Base-by-base conservation (phyloP, 345 rosid species). In the Citrus sp. region DNA sequence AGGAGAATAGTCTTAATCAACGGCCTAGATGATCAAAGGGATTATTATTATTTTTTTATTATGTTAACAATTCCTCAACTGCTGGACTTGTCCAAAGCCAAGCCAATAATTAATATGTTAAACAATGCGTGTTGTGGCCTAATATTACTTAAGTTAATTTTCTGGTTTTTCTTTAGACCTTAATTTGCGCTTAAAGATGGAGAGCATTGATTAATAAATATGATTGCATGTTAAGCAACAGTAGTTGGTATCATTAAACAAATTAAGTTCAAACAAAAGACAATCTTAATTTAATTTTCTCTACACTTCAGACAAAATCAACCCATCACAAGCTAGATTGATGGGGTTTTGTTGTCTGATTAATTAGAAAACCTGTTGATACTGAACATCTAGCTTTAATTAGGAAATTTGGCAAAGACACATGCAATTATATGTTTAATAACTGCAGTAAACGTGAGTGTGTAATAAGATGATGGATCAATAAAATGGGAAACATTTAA, bases 11-110 rank as follows among this genome's bases (percentile, higher is more conserved):
- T 13, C 46, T 21, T n/a, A 27, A 60, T 25, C 70, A 74, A 74
- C 58, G 60, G 78, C 60, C 77, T 35, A 46, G 59, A 74, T 28
- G 40, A 74, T 42, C 49, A 40, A 25, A 27, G 77, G 40, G 59
- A 5, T 32, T 32, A 18, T 60, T 37, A 9, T 42, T 42, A 0
- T 42, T 34, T 34, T n/a, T 4, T 34, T 34, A 34, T 34, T 9
- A 10, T 28, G 37, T 8, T 71, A 27, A 71, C 34, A 42, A 42
- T 46, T 24, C 21, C 35, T 42, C 28, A 69, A 42, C 72, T n/a
- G 27, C 56, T 42, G 58, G 58, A 21, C 55, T 69, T 42, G 73
- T 32, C 34, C 34, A 32, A 42, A 42, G 51, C 51, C 51, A 19
- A 14, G 22, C 40, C 40, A 32, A 64, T 21, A 64, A 64, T 13